phyloP scores from a whole-genome alignment of 495 filamentous ascomycete species.

The Glutinoglossum americanum region DNA sequence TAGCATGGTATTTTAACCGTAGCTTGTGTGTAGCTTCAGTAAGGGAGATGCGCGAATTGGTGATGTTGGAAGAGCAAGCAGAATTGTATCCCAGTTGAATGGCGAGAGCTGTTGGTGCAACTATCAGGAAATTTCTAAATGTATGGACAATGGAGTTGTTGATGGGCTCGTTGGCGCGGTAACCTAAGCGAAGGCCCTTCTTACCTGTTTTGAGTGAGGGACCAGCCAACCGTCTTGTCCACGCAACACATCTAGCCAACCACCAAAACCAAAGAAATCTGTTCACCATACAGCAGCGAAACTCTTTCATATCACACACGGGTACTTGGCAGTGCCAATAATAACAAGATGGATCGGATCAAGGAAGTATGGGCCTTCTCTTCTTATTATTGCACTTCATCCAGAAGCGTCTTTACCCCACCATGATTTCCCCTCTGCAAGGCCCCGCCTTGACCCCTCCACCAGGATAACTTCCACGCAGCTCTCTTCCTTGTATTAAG shows the following conservation, averaged over 20 bases:
- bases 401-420: neutral
- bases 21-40: neutral
- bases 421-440: neutral
- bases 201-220: neutral
- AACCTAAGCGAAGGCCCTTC: neutral
- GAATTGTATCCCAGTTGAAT: neutral
- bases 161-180: neutral
- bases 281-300: neutral
- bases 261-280: neutral
- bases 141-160: neutral
- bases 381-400: constrained; percentile 22
- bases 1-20: constrained; percentile 33
- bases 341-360: constrained; percentile 40
- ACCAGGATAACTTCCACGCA: neutral
- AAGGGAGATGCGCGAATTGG: neutral
- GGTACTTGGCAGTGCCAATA: neutral
- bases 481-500: neutral
- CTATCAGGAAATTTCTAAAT: no score
- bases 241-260: neutral
- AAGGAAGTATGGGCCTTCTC: constrained; percentile 43
- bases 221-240: neutral
- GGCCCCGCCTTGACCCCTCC: neutral
- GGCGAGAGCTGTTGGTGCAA: neutral
- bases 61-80: neutral
- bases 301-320: neutral